These are phyloP conservation scores for Calocybe cyanea DNA, from an alignment of 768 basidiomycete species.

Conservation along the genomic window DNA sequence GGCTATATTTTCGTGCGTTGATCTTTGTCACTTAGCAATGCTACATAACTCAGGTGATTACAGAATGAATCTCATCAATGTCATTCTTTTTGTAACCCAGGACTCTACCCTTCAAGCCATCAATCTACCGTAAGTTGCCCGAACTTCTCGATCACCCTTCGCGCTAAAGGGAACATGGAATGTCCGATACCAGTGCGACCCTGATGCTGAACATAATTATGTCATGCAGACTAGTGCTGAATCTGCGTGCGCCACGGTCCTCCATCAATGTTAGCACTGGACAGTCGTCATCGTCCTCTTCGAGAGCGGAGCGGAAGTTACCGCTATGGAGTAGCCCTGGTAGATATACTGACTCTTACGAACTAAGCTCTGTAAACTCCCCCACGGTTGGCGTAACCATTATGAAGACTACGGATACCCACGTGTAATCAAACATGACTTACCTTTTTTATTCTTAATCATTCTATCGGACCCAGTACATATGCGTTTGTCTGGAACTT, in stretches of 20 bases:
- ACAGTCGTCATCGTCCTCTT: no score
- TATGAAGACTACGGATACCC: neutral
- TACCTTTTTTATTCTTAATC: no score
- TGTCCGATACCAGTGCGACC: slow-evolving; percentile 16
- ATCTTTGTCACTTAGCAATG: neutral
- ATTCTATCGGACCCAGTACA: no score
- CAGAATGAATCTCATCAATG: slow-evolving; percentile 20
- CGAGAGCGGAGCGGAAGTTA: no score
- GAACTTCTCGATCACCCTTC: neutral
- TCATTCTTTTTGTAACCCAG: slow-evolving; percentile 19
- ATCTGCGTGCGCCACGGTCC: slow-evolving; percentile 12
- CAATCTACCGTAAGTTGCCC: slow-evolving; percentile 19
- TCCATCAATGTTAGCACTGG: no score
- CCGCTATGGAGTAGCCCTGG: no score
- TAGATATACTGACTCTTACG: no score
- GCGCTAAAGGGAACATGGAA: no score
- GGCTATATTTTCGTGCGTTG: slow-evolving; percentile 18
- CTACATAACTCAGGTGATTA: neutral
- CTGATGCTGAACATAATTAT: slow-evolving; percentile 21
- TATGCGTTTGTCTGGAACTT: no score
- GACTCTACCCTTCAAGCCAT: slow-evolving; percentile 11
- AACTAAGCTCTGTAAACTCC: neutral
- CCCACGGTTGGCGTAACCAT: neutral
- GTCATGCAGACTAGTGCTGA: slow-evolving; percentile 22
- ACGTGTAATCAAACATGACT: no score